Percentiles rank a stretch among this genome's conserved stretches.
Evolutionary conservation across 1,284 basidiomycete species (phyloP).

Genomic region (Leccinum subfulvum): DNA sequence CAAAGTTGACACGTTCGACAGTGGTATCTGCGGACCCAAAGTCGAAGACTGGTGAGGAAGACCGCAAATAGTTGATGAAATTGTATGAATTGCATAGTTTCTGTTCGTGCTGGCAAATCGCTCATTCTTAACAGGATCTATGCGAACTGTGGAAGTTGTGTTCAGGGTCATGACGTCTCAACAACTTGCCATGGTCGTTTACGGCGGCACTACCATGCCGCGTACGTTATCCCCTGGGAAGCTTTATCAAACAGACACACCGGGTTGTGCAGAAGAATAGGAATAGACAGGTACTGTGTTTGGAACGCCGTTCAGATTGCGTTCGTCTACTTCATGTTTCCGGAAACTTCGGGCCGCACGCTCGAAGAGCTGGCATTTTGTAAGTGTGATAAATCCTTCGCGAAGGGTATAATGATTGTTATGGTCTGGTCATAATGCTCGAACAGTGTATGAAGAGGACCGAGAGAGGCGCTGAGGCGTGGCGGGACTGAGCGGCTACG

Average conservation of each 20-base stretch:
- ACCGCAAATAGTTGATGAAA: constrained; percentile 63
- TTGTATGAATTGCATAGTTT: constrained; percentile 42
- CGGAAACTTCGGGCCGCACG: background rate
- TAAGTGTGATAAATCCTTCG: background rate
- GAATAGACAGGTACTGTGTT: background rate
- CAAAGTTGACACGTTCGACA: constrained; percentile 27
- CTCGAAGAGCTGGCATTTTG: background rate
- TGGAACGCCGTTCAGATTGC: background rate
- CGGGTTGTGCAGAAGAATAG: too few species aligned
- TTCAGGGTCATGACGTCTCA: constrained; percentile 55
- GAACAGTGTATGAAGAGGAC: background rate
- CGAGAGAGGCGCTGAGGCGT: background rate
- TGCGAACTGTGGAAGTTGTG: constrained; percentile 72
- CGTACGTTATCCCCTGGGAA: constrained; percentile 42
- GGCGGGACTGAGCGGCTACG: background rate
- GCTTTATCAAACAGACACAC: too few species aligned
- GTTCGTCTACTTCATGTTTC: background rate
- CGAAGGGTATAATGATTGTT: background rate
- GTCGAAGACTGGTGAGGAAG: constrained; percentile 62
- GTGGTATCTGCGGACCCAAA: constrained; percentile 79
- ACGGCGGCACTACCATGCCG: constrained; percentile 56
- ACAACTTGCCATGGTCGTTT: constrained; percentile 53
- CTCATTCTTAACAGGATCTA: constrained; percentile 54
- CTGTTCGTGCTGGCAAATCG: background rate
- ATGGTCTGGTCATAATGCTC: background rate